Conservation (phyloP, 345 rosid species). For the Sisymbrium irio region DNA sequence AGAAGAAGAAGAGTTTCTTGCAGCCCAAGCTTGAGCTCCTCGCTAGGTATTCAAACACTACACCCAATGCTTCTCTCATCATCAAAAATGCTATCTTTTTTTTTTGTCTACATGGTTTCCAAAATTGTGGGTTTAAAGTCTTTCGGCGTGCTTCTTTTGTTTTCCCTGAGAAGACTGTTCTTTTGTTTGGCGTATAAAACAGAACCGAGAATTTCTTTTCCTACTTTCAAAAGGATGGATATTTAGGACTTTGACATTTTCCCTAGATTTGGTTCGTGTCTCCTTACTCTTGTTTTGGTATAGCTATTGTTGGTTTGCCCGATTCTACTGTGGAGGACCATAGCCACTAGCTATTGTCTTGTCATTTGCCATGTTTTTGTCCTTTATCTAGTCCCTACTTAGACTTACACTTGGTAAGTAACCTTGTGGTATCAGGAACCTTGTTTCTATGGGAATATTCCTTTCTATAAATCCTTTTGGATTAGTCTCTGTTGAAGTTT, state of each 20-base stretch:
- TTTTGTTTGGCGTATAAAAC: slow-evolving; percentile 4
- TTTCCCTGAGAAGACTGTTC: slow-evolving; percentile 3
- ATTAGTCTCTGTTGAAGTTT: slow-evolving; percentile 34
- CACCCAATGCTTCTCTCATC: background rate
- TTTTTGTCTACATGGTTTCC: slow-evolving; percentile 8
- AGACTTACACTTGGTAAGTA: slow-evolving; percentile 22
- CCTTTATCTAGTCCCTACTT: slow-evolving; percentile 1
- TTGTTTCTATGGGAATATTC: slow-evolving; percentile 35
- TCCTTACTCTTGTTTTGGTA: slow-evolving; percentile 22
- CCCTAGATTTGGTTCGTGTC: slow-evolving; percentile 28
- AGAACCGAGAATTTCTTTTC: slow-evolving; percentile 25
- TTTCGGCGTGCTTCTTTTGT: background rate
- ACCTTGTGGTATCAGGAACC: slow-evolving; percentile 28
- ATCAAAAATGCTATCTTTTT: no score
- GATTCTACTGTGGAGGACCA: slow-evolving; percentile 28
- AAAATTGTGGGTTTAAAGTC: background rate
- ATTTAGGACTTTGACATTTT: slow-evolving; percentile 35
- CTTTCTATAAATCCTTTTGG: slow-evolving; percentile 21
- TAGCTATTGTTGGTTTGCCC: background rate
- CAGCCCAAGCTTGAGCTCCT: slow-evolving; percentile 76
- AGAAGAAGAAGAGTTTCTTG: slow-evolving; percentile 91
- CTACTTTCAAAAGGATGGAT: background rate
- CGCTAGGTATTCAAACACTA: slow-evolving; percentile 45
- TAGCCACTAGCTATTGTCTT: slow-evolving; percentile 26
- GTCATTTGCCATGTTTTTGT: slow-evolving; percentile 29